A percentile compares a stretch with the other conserved stretches of the same genome.
These are phyloP conservation scores for Globisporangium nunn DNA, from an alignment of 352 stramenopile genomes.

Conservation along the genomic window DNA sequence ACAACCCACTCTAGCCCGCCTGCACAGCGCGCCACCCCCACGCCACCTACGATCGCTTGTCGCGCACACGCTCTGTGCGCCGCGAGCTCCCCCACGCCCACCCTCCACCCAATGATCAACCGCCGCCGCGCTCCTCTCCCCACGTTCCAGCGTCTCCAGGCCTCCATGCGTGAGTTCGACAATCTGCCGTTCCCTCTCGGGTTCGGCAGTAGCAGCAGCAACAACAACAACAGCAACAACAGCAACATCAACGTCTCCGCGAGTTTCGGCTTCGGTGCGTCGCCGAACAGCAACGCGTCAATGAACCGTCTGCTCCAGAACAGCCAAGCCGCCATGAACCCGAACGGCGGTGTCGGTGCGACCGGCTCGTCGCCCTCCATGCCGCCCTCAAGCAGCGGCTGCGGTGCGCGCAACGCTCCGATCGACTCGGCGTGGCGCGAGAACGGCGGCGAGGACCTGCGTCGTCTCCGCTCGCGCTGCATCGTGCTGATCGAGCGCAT, in stretches of 20 bases:
- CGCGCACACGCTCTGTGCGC: not conserved
- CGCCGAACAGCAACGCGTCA: not conserved
- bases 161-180: constrained; percentile 43
- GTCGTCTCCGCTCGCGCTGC: constrained; percentile 35
- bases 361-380: constrained; percentile 3
- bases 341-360: constrained; percentile 4
- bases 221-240: constrained; percentile 10
- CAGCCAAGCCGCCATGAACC: constrained; percentile 3
- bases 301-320: constrained; percentile 7
- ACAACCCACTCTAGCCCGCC: too few relatives aligned
- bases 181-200: constrained; percentile 15
- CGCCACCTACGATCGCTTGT: not conserved
- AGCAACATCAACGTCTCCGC: constrained; percentile 5
- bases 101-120: constrained; percentile 38
- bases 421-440: constrained; percentile 8
- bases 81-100: not conserved
- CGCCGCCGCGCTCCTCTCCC: constrained; percentile 18
- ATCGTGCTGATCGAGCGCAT: constrained; percentile 57
- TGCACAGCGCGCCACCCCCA: not conserved
- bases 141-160: constrained; percentile 44
- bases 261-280: not conserved
- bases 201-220: constrained; percentile 8
- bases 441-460: constrained; percentile 18
- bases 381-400: not conserved
- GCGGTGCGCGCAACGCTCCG: not conserved